A percentile compares a stretch with the other conserved stretches of the same genome.
These are phyloP conservation scores for Colletotrichum australisinense DNA, from an alignment of 2,329 filamentous ascomycete genomes.

Conservation along the genomic window DNA sequence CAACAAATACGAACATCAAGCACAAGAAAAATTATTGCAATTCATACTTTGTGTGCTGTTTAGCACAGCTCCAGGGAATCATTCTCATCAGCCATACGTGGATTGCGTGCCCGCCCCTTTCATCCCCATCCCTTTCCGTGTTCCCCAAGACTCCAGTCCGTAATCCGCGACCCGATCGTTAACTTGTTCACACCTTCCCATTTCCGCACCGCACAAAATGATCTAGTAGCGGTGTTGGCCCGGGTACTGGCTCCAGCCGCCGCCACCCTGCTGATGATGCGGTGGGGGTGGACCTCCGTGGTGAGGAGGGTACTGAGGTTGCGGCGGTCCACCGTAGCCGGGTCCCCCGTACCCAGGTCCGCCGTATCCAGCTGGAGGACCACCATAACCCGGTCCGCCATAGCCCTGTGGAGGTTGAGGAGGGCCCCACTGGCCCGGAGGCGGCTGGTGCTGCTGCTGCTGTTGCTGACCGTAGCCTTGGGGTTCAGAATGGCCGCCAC, in stretches of 20 bases:
- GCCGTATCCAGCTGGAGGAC: conserved; percentile 33
- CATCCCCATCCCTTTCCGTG: neutral
- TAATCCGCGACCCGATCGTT: neutral
- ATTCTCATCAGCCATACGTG: neutral
- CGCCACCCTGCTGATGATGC: conserved; percentile 38
- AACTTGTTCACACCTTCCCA: neutral
- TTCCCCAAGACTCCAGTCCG: conserved; percentile 3
- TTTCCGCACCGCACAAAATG: neutral
- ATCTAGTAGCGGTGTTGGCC: conserved; percentile 47
- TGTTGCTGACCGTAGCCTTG: conserved; percentile 47
- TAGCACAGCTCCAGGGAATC: neutral
- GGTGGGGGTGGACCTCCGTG: conserved; percentile 30
- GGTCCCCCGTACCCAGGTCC: conserved; percentile 39
- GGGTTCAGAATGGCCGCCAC: conserved; percentile 37
- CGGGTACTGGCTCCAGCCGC: conserved; percentile 51
- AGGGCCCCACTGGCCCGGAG: conserved; percentile 37
- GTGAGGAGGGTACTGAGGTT: conserved; percentile 31
- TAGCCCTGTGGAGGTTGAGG: conserved; percentile 40
- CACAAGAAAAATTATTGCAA: conserved; percentile 1
- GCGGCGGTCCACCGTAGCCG: conserved; percentile 38
- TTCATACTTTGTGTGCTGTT: neutral
- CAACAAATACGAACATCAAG: neutral
- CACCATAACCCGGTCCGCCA: conserved; percentile 44
- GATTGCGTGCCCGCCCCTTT: neutral
- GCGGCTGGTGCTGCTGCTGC: conserved; percentile 40